Base-by-base conservation (phyloP, 306 rosid genomes). In the Pueraria montana region DNA sequence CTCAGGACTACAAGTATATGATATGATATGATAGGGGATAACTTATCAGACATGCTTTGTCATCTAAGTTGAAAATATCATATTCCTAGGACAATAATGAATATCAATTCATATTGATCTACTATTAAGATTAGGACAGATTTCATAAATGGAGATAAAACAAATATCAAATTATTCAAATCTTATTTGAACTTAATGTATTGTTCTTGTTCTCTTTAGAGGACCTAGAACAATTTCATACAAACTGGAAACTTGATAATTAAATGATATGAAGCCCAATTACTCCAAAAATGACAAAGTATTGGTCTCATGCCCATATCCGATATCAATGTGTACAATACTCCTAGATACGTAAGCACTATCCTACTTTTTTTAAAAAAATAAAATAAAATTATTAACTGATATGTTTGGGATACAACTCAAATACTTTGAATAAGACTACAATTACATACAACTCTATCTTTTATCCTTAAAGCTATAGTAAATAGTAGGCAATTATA, bases 21-120 rank as follows among this genome's bases (percentile, higher is more conserved):
- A 32, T 65, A 17, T 16, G 43, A 32, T 16, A 64, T 27, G 26
- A 72, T 27, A 36, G 42, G 76, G 72, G 56, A 11, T 65, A 79
- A 52, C 42, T 27, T 53, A 70, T 5, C 32, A 77, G 55, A 45
- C 56, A 56, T 8, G 55, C 32, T 68, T 48, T 16, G 64, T 43
- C 64, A 75, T 71, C 40, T 7, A 53, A 38, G 38, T 38, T 67
- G 59, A 48, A 77, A 72, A 59, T 59, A 40, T n/a, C 66, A 56
- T 68, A 55, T 58, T 55, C 65, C 46, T 55, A 7, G 4, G 24
- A 69, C 62, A 59, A 69, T 4, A 30, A 70, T 40, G 46, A 70
- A 77, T 32, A 79, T 42, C 53, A 53, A 26, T 42, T 59, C 7
- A 38, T 11, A 53, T 23, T 61, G 69, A 14, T 48, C 78, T 26